phyloP scores from a whole-genome alignment of 768 basidiomycete genomes.

The Cystofilobasidium capitatum region DNA sequence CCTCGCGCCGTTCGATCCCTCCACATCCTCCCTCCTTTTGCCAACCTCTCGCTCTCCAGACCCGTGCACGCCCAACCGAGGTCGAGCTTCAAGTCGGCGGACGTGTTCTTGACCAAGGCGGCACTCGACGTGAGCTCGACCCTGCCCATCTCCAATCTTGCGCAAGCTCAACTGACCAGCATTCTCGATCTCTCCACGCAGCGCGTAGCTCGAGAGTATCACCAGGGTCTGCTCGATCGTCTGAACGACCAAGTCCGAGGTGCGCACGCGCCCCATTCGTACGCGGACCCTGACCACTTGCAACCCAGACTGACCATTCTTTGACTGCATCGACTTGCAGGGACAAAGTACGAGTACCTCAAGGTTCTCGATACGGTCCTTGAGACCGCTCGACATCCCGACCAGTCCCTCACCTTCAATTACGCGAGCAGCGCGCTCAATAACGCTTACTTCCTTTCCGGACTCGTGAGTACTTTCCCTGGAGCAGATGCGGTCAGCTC shows the following conservation, averaged over 20 bases:
- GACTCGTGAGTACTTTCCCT: slow-evolving; percentile 54
- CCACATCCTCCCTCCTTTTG: slow-evolving; percentile 11
- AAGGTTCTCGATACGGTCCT: slow-evolving; percentile 65
- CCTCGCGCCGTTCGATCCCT: background rate
- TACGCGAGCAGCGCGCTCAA: slow-evolving; percentile 87
- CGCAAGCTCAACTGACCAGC: background rate
- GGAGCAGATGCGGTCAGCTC: background rate
- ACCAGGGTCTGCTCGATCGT: slow-evolving; percentile 67
- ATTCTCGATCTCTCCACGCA: slow-evolving; percentile 26
- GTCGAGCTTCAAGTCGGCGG: background rate
- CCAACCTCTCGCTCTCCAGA: background rate
- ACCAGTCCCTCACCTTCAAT: slow-evolving; percentile 66
- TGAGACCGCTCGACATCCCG: slow-evolving; percentile 51
- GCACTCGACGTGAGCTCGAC: slow-evolving; percentile 6
- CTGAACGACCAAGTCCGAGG: slow-evolving; percentile 66
- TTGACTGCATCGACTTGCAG: slow-evolving; percentile 39
- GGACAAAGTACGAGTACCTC: slow-evolving; percentile 49
- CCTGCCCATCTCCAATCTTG: background rate
- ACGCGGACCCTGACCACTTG: background rate
- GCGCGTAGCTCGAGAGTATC: slow-evolving; percentile 69
- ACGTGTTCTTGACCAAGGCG: slow-evolving; percentile 5
- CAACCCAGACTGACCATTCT: background rate
- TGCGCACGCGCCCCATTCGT: slow-evolving; percentile 36
- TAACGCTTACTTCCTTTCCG: slow-evolving; percentile 86
- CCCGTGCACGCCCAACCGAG: background rate